Evolutionary conservation across 768 basidiomycete species (phyloP), one percentile per base, ranked within the genome.

Genomic region (Lactifluus volemus): DNA sequence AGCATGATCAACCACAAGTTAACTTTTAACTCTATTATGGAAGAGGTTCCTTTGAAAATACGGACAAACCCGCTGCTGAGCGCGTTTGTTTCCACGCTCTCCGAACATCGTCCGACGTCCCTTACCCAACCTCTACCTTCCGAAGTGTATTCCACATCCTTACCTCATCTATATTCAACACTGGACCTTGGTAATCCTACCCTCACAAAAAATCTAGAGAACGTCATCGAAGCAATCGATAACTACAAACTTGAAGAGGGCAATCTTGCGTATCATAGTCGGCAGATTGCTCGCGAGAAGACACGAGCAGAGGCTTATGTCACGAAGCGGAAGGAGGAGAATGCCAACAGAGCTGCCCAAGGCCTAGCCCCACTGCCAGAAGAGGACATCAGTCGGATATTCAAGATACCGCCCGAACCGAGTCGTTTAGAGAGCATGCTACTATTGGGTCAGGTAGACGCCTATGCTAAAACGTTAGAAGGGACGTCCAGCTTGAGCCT

Each of bases 321-420:
- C 56, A 80, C 82, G 68, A 94, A 93, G 73, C 84, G 92, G 58
- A 90, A 87, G 70, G 94, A 96, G 71, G 94, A 97, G 74, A 96
- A 91, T 68, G 80, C 79, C 41, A 76, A 76, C 54, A 82, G 94
- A 48, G 79, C 88, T 63, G 85, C 84, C 42, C 90, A 93, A 68
- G 94, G 94, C 12, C 75, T 95, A 53, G 82, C 83, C 29, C 91
- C 94, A 64, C 77, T 95, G 32, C 93, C 94, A 1, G 88, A 92
- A 72, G 89, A 96, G 70, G 88, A 92, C 68, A 82, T 92, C 38
- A 79, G 82, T 68, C 80, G 92, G 63, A 69, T 93, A 70, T 93
- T 92, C 79, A 92, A 88, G 76, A 89, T 93, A 41, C 89, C 92
- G 7, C 76, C 84, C 21, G 94, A 96, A 69, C 94, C 94, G 25